Base-by-base conservation (phyloP, 257 asterid genomes). In the Jacaranda mimosifolia region DNA sequence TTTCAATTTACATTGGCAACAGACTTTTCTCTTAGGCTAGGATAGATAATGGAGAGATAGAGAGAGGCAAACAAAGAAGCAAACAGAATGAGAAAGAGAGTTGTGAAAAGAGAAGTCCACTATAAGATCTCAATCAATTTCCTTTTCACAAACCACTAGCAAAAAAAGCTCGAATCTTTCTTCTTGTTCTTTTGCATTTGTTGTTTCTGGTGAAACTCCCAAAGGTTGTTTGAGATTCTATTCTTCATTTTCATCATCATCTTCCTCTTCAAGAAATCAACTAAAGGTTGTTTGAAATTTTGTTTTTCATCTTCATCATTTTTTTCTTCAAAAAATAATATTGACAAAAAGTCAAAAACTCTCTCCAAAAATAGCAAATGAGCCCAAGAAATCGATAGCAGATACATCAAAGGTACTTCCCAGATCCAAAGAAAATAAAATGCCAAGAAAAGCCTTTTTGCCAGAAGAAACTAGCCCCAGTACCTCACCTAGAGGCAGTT, bases 371-470 rank as follows among this genome's bases (percentile, higher is more conserved):
- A 15, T 35, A 45, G 40, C 80, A 6, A 82, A 69, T 12, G 74
- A 58, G 18, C 72, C 76, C 69, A 52, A 71, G 3, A 78, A 60
- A 32, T 63, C 88, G 69, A 74, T 83, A 42, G 72, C 84, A 18
- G 70, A 12, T 58, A 35, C 56, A 15, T 18, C 81, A 7, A 78
- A 80, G 14, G 76, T 26, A 81, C 36, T 46, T 68, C 48, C 70
- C 67, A 84, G 88, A 82, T 86, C 86, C 63, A 77, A 82, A 62
- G 90, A 75, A 76, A 87, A 85, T 69, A 79, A 78, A 63, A 36
- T 63, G 19, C 77, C 80, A 21, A 83, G 51, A 74, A 79, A 82
- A 46, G 87, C 85, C 78, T 32, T 68, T 73, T n/a, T 72, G 36
- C 86, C 70, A 69, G 59, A 65, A 84, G 73, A 68, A 82, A 60